Conservation (phyloP, 306 rosid genomes). For the Calophaca sinica region DNA sequence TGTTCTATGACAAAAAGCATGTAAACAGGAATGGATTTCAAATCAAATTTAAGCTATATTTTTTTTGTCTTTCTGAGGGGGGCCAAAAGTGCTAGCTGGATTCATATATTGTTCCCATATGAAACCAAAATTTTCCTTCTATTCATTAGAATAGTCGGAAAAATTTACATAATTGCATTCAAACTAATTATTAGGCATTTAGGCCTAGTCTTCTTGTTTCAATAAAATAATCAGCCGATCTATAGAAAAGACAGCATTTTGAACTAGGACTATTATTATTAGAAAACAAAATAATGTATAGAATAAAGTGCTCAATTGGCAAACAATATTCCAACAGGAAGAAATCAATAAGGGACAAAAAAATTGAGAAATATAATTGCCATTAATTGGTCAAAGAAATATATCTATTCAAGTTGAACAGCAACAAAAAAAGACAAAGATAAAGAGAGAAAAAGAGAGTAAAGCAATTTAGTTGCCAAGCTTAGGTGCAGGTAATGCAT, state of each 20-base stretch:
- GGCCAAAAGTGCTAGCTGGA: conserved; percentile 19
- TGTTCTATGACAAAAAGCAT: conserved; percentile 28
- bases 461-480: conserved; percentile 12
- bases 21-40: conserved; percentile 14
- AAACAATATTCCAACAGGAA: conserved; percentile 11
- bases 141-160: neutral
- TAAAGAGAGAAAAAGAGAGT: neutral
- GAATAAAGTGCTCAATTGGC: conserved; percentile 13
- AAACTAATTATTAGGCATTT: too few species aligned
- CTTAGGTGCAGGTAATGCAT: conserved; percentile 6
- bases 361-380: conserved; percentile 22
- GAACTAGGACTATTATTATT: neutral
- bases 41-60: neutral
- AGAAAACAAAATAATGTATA: conserved; percentile 11
- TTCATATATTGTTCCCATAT: conserved; percentile 1
- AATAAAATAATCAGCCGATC: conserved; percentile 17
- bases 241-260: conserved; percentile 10
- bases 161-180: conserved; percentile 12
- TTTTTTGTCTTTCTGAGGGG: neutral
- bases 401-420: conserved; percentile 26
- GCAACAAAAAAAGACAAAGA: neutral
- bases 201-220: too few species aligned
- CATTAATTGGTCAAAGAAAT: conserved; percentile 28
- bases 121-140: neutral
- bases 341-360: neutral